A percentile compares a stretch with the other conserved stretches of the same genome.
phyloP scores from a whole-genome alignment of 805 yeast genomes.

The Metschnikowia chrysomelidarum region DNA sequence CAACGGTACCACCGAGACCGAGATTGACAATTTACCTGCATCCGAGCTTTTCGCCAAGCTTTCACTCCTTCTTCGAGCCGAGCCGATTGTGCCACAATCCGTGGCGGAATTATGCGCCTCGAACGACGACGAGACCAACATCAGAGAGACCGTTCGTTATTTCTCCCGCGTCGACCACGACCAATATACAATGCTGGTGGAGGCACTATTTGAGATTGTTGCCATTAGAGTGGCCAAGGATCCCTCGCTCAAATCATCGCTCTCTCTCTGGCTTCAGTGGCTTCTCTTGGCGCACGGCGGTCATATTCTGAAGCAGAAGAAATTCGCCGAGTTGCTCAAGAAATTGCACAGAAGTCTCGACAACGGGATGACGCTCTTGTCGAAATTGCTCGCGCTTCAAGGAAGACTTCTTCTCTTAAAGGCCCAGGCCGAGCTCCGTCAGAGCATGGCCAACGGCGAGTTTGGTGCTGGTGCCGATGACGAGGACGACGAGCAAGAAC shows the following conservation, averaged over 20 bases:
- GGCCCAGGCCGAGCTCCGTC: conserved; percentile 71
- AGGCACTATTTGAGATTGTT: conserved; percentile 27
- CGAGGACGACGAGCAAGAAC: conserved; percentile 18
- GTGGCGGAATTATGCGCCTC: conserved; percentile 24
- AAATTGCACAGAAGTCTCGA: conserved; percentile 56
- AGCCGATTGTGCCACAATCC: conserved; percentile 12
- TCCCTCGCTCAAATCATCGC: conserved; percentile 26
- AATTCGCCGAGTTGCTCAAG: conserved; percentile 54
- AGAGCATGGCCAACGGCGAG: conserved; percentile 19
- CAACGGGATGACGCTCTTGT: conserved; percentile 55
- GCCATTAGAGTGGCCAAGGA: conserved; percentile 27
- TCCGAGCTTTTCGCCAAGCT: conserved; percentile 26
- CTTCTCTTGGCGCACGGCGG: conserved; percentile 68
- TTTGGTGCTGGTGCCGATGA: conserved; percentile 4
- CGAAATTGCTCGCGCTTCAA: conserved; percentile 72
- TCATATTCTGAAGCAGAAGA: conserved; percentile 50
- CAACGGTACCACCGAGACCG: conserved; percentile 23
- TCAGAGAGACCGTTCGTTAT: conserved; percentile 36
- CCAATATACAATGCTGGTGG: conserved; percentile 21
- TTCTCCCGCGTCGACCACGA: conserved; percentile 29
- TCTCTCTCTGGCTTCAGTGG: conserved; percentile 78
- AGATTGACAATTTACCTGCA: conserved; percentile 23
- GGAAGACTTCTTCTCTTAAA: conserved; percentile 79
- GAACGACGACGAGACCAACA: conserved; percentile 29
- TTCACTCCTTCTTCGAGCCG: conserved; percentile 15